Conservation (phyloP, 179 eudicot genomes). For the Silene noctiflora region DNA sequence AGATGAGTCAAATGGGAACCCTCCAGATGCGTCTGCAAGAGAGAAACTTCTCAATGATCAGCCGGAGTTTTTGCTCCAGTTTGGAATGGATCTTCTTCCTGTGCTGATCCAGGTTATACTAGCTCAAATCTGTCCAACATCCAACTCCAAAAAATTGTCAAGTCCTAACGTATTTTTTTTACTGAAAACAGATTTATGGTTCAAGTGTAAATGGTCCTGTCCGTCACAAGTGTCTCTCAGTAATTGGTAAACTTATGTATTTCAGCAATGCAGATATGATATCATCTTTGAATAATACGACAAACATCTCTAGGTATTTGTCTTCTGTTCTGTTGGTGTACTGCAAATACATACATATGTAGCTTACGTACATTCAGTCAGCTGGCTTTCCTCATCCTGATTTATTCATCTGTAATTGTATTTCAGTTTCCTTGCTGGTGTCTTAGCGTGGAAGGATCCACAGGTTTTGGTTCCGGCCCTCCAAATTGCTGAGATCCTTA, state of each 20-base stretch:
- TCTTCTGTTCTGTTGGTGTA: not conserved
- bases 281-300: conserved; percentile 53
- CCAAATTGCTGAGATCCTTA: conserved; percentile 88
- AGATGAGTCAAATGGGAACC: conserved; percentile 55
- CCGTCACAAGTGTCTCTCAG: conserved; percentile 96
- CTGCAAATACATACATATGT: not conserved
- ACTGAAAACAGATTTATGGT: conserved; percentile 69
- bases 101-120: conserved; percentile 76
- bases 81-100: conserved; percentile 94
- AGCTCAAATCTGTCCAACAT: conserved; percentile 11
- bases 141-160: not conserved
- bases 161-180: conserved; percentile 12
- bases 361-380: not conserved
- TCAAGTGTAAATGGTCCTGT: conserved; percentile 98
- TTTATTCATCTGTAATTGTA: not conserved
- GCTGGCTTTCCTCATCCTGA: not conserved
- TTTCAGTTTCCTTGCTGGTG: conserved; percentile 91
- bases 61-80: conserved; percentile 91
- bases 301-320: conserved; percentile 83
- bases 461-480: conserved; percentile 95
- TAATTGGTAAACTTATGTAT: conserved; percentile 91
- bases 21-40: conserved; percentile 63
- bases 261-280: conserved; percentile 91
- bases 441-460: conserved; percentile 98
- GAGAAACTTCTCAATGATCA: conserved; percentile 77